These are phyloP conservation scores for Leersia perrieri DNA, from an alignment of 176 grass and related monocot species.

Conservation along the genomic window DNA sequence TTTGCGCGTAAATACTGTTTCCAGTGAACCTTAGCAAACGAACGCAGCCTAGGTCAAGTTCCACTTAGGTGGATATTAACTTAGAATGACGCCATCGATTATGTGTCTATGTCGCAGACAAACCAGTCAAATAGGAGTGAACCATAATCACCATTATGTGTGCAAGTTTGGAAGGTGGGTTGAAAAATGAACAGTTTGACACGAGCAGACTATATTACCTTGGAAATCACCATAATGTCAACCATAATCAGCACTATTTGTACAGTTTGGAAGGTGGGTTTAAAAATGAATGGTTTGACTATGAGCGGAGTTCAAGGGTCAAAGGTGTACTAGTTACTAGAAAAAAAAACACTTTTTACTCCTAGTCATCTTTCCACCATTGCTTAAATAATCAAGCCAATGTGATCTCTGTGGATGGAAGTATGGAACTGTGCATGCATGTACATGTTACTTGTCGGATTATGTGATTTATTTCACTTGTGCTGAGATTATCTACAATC, in stretches of 20 bases:
- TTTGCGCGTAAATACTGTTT: too few relatives aligned
- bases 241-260: not conserved
- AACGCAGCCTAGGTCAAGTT: not conserved
- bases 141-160: not conserved
- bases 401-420: not conserved
- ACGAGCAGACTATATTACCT: too few relatives aligned
- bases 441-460: not conserved
- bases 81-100: not conserved
- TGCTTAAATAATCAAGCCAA: not conserved
- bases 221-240: not conserved
- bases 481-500: not conserved
- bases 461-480: not conserved
- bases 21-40: too few relatives aligned
- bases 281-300: not conserved
- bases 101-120: not conserved
- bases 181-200: not conserved
- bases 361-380: too few relatives aligned
- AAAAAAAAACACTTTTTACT: too few relatives aligned
- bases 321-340: too few relatives aligned
- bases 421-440: not conserved
- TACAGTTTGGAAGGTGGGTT: not conserved
- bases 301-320: not conserved
- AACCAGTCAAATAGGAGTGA: not conserved
- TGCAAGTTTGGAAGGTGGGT: not conserved
- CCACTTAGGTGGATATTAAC: not conserved